phyloP scores from a whole-genome alignment of 257 asterid species.

The Capsicum chinense region DNA sequence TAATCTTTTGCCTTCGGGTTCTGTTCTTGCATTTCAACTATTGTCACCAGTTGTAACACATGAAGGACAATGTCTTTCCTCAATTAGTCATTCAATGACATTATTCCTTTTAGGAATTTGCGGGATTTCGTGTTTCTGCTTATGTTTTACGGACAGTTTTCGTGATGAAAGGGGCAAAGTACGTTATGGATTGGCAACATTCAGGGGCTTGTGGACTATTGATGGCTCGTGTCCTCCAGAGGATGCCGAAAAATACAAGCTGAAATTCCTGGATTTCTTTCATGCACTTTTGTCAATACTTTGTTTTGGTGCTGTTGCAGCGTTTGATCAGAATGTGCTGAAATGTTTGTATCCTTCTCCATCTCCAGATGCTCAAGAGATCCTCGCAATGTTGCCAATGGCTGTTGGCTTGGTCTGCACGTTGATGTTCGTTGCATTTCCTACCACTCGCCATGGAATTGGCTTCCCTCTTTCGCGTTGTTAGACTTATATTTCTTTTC shows the following conservation, averaged over 20 bases:
- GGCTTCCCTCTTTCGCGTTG: constrained; percentile 80
- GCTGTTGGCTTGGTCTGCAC: constrained; percentile 69
- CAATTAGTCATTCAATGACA: constrained; percentile 48
- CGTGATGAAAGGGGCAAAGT: constrained; percentile 78
- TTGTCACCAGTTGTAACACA: constrained; percentile 67
- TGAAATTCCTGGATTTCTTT: constrained; percentile 59
- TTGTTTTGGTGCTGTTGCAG: constrained; percentile 70
- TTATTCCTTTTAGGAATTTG: constrained; percentile 52
- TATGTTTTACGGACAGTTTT: constrained; percentile 81
- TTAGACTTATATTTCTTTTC: constrained; percentile 26
- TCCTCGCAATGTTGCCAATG: constrained; percentile 64
- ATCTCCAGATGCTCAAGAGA: constrained; percentile 56
- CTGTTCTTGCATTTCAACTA: constrained; percentile 78
- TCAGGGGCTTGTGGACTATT: constrained; percentile 62
- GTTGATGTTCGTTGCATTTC: constrained; percentile 60
- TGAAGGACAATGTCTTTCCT: constrained; percentile 66
- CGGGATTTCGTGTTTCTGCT: constrained; percentile 54
- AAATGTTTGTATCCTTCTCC: constrained; percentile 70
- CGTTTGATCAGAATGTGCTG: constrained; percentile 72
- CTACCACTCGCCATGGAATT: constrained; percentile 76
- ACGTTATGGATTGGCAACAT: constrained; percentile 79
- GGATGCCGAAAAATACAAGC: constrained; percentile 50
- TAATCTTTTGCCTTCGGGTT: constrained; percentile 90
- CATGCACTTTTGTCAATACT: constrained; percentile 65
- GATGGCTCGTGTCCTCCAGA: constrained; percentile 56